Percentiles rank a stretch among this genome's conserved stretches.
phyloP scores from a whole-genome alignment of 345 rosid species.

The Brassica carinata region DNA sequence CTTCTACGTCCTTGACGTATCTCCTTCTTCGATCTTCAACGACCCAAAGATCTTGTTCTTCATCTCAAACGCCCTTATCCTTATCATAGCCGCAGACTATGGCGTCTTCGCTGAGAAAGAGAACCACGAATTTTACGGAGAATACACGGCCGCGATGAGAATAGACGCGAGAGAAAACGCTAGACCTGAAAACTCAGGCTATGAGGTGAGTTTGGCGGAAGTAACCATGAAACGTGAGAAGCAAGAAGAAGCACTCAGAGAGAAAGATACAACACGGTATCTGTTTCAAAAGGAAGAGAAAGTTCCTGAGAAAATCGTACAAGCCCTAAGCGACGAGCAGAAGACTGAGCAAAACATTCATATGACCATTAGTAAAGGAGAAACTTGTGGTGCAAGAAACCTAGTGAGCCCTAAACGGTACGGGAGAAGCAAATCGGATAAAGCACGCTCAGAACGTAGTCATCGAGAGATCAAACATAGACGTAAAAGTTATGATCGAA shows the following conservation, averaged over 20 bases:
- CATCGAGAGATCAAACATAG: constrained; percentile 11
- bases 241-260: neutral
- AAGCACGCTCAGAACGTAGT: constrained; percentile 8
- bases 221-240: neutral
- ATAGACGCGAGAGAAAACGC: neutral
- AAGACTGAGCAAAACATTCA: neutral
- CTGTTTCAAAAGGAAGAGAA: constrained; percentile 2
- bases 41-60: constrained; percentile 35
- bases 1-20: constrained; percentile 19
- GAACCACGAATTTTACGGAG: constrained; percentile 14
- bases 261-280: neutral
- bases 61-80: constrained; percentile 34
- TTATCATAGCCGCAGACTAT: constrained; percentile 36
- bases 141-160: constrained; percentile 22
- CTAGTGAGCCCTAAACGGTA: neutral
- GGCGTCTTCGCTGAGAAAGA: constrained; percentile 25
- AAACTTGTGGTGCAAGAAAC: neutral
- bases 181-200: constrained; percentile 6
- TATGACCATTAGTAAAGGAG: neutral
- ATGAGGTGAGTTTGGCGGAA: neutral
- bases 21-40: constrained; percentile 31
- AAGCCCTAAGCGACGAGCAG: constrained; percentile 2
- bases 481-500: constrained; percentile 14
- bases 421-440: constrained; percentile 35
- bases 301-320: constrained; percentile 6